These are phyloP conservation scores for Cercophora sp. DNA, from an alignment of 495 filamentous ascomycete genomes.

Conservation along the genomic window DNA sequence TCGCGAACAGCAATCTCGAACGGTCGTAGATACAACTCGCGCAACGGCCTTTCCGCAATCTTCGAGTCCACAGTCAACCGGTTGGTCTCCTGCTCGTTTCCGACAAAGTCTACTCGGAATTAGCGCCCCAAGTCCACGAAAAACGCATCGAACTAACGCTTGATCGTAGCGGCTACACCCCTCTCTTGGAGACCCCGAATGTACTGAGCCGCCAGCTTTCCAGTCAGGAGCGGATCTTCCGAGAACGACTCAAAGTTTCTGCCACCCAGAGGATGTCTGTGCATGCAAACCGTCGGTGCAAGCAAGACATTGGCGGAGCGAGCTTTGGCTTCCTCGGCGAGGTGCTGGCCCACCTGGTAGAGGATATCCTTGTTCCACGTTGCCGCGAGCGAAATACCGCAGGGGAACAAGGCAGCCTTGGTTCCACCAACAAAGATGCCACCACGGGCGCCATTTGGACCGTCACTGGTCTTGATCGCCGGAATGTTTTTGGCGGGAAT, in stretches of 20 bases:
- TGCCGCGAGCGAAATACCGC: slow-evolving; percentile 70
- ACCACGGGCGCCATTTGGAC: slow-evolving; percentile 76
- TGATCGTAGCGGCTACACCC: slow-evolving; percentile 73
- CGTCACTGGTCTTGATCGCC: slow-evolving; percentile 69
- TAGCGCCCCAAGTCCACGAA: no score
- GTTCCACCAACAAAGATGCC: slow-evolving; percentile 61
- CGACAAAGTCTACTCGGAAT: slow-evolving; percentile 73
- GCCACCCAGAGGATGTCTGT: slow-evolving; percentile 75
- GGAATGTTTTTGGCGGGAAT: slow-evolving; percentile 68
- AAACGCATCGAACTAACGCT: slow-evolving; percentile 47
- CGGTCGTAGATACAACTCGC: slow-evolving; percentile 78
- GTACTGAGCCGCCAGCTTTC: slow-evolving; percentile 68
- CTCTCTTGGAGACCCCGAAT: slow-evolving; percentile 71
- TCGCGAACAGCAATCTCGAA: slow-evolving; percentile 82
- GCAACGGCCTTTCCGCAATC: slow-evolving; percentile 66
- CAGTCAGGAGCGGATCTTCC: slow-evolving; percentile 76
- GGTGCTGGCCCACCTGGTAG: slow-evolving; percentile 60
- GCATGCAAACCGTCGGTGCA: slow-evolving; percentile 79
- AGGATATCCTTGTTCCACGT: slow-evolving; percentile 74
- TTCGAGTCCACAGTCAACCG: slow-evolving; percentile 68
- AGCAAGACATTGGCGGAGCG: slow-evolving; percentile 71
- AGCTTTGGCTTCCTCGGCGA: slow-evolving; percentile 68
- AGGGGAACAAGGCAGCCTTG: slow-evolving; percentile 69
- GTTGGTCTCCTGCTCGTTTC: slow-evolving; percentile 81
- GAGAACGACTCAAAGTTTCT: slow-evolving; percentile 86